Evolutionary conservation across 1,284 basidiomycete genomes (phyloP), one percentile per base, ranked within the genome.

Genomic region (Leccinum huronense): DNA sequence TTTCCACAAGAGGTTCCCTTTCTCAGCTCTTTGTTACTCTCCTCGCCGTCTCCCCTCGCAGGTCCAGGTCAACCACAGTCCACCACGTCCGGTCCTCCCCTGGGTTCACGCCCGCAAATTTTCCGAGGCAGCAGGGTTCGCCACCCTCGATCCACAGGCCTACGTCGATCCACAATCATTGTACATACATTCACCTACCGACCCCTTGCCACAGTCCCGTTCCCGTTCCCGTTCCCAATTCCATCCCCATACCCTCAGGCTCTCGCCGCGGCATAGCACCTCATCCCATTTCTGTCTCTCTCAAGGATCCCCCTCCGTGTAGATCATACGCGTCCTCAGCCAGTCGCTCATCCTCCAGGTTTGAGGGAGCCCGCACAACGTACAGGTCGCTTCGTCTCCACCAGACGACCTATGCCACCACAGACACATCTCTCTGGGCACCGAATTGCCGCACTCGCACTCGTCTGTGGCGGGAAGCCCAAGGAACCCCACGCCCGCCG

Each of bases 311-410:
- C 64, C 69, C 5, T 61, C 67, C 3, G 14, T 60, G 36, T 70
- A 64, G 14, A 42, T n/a, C 5, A 38, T 60, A 1, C 68, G 57
- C n/a, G 30, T 60, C 30, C 67, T 65, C 5, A 72, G 69, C 5
- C 63, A 66, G 13, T 74, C 68, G 0, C 60, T 65, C 27, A 65
- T 72, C 27, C 66, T 72, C 2, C 70, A 63, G 31, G 65, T 72
- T n/a, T 59, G 65, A 62, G 63, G 40, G 23, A 63, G 54, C 10
- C 23, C 62, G 5, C 38, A 53, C 42, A 31, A 36, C 10, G 19
- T 30, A 7, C 67, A 63, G 5, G 27, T 33, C 1, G 2, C 54
- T 40, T 36, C 70, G 2, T 61, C 68, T 33, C 38, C 36, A 27
- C 45, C 38, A 6, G 55, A 61, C 30, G 31, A 23, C 51, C 4